A percentile compares a stretch with the other conserved stretches of the same genome.
Evolutionary conservation across 371 early-diverging fungal species (phyloP).

Genomic region (Haplosporangium sp.): DNA sequence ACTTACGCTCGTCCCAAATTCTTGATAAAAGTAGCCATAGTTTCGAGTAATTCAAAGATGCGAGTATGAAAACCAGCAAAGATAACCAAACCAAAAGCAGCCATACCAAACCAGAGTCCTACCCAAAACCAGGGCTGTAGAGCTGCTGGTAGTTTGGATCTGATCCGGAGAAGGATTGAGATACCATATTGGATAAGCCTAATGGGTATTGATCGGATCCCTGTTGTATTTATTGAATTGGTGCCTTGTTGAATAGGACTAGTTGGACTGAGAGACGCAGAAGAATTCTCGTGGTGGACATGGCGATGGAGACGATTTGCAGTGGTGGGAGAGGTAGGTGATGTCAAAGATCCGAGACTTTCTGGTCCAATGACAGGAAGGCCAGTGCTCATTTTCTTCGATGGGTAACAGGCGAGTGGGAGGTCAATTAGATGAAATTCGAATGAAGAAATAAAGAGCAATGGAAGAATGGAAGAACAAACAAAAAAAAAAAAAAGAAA

Average conservation of each 20-base stretch:
- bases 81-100: constrained; percentile 11
- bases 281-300: background rate
- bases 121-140: constrained; percentile 49
- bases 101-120: constrained; percentile 36
- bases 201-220: constrained; percentile 28
- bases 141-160: constrained; percentile 19
- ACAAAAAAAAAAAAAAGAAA: background rate
- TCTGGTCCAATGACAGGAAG: constrained; percentile 10
- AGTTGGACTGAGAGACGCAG: background rate
- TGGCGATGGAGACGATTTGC: constrained; percentile 11
- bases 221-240: background rate
- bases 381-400: constrained; percentile 14
- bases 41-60: constrained; percentile 40
- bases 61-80: constrained; percentile 36
- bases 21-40: constrained; percentile 37
- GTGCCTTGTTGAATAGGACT: background rate
- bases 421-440: too few species aligned
- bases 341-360: background rate
- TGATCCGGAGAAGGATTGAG: constrained; percentile 30
- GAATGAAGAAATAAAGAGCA: too few species aligned
- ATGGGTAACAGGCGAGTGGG: background rate
- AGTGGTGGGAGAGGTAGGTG: constrained; percentile 15
- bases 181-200: constrained; percentile 27
- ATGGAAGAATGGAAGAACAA: background rate
- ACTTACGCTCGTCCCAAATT: constrained; percentile 47